These are phyloP conservation scores for Fomitopsis palustris DNA, from an alignment of 1,284 basidiomycete genomes.

Conservation along the genomic window DNA sequence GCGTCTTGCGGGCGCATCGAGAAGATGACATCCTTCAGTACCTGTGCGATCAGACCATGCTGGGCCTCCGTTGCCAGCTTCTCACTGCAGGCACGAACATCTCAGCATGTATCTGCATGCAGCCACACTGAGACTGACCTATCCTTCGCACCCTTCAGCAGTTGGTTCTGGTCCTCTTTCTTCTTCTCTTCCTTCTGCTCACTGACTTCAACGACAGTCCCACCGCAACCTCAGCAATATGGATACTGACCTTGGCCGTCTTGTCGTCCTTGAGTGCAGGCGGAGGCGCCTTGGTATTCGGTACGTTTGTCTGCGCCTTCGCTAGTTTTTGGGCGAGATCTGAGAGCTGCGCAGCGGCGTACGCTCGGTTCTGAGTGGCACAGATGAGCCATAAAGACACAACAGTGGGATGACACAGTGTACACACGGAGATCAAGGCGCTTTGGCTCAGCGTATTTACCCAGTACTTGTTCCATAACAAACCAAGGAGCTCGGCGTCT, in stretches of 20 bases:
- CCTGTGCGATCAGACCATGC: slow-evolving; percentile 87
- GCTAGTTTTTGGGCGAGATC: slow-evolving; percentile 88
- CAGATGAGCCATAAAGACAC: neutral
- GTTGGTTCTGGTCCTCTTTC: slow-evolving; percentile 74
- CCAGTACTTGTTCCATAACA: slow-evolving; percentile 99
- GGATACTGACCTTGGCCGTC: slow-evolving; percentile 19
- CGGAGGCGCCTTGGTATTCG: slow-evolving; percentile 50
- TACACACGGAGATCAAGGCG: slow-evolving; percentile 81
- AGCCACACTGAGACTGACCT: slow-evolving; percentile 46
- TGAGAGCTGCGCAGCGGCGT: slow-evolving; percentile 83
- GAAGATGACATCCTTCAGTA: slow-evolving; percentile 85
- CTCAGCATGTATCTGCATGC: neutral
- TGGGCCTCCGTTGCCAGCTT: slow-evolving; percentile 87
- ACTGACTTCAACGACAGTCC: neutral
- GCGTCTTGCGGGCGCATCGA: slow-evolving; percentile 45
- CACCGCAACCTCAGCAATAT: slow-evolving; percentile 1
- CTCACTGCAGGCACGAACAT: slow-evolving; percentile 42
- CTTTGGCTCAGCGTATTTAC: slow-evolving; percentile 93
- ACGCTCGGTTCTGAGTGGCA: slow-evolving; percentile 76
- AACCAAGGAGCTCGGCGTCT: slow-evolving; percentile 82
- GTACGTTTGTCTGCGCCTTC: slow-evolving; percentile 55
- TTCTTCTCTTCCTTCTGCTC: slow-evolving; percentile 65
- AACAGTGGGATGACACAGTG: neutral
- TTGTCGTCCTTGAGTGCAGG: slow-evolving; percentile 51
- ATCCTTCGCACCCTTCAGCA: slow-evolving; percentile 81